Evolutionary conservation across 805 yeast genomes (phyloP).

Genomic region (Saccharomycopsis malanga): DNA sequence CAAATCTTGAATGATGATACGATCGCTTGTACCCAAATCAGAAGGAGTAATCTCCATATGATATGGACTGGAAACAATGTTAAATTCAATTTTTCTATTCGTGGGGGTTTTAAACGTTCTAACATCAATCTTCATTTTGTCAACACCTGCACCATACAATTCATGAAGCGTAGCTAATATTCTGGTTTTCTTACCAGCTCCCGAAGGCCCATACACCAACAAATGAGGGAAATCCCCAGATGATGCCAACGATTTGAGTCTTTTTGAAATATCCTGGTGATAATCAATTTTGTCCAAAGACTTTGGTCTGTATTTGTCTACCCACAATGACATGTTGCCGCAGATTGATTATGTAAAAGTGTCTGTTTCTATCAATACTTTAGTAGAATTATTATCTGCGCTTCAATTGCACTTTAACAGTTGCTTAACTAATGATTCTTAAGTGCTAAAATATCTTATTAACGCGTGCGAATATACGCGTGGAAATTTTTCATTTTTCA

Average conservation of each 20-base stretch:
- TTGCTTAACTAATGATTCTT: too few species aligned
- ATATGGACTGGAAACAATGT: slow-evolving; percentile 83
- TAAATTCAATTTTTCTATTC: slow-evolving; percentile 78
- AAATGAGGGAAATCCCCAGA: slow-evolving; percentile 91
- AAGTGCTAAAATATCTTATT: too few species aligned
- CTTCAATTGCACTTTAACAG: too few species aligned
- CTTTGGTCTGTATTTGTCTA: slow-evolving; percentile 85
- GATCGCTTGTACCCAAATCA: slow-evolving; percentile 93
- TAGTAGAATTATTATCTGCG: too few species aligned
- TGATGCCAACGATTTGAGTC: slow-evolving; percentile 53
- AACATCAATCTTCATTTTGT: slow-evolving; percentile 82
- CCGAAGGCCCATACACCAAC: slow-evolving; percentile 89
- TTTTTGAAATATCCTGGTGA: slow-evolving; percentile 57
- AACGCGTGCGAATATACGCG: too few species aligned
- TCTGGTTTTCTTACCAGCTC: slow-evolving; percentile 95
- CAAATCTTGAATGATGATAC: slow-evolving; percentile 90
- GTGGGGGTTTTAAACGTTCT: slow-evolving; percentile 69
- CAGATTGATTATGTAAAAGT: too few species aligned
- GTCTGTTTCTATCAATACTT: too few species aligned
- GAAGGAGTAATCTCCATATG: slow-evolving; percentile 95
- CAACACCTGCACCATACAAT: slow-evolving; percentile 77
- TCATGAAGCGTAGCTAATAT: slow-evolving; percentile 72
- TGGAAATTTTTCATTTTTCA: too few species aligned
- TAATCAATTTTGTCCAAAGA: slow-evolving; percentile 55
- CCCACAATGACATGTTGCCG: slow-evolving; percentile 82